A percentile compares a stretch with the other conserved stretches of the same genome.
These are phyloP conservation scores for Hymenochaete sp. DNA, from an alignment of 1,284 basidiomycete species.

Conservation along the genomic window DNA sequence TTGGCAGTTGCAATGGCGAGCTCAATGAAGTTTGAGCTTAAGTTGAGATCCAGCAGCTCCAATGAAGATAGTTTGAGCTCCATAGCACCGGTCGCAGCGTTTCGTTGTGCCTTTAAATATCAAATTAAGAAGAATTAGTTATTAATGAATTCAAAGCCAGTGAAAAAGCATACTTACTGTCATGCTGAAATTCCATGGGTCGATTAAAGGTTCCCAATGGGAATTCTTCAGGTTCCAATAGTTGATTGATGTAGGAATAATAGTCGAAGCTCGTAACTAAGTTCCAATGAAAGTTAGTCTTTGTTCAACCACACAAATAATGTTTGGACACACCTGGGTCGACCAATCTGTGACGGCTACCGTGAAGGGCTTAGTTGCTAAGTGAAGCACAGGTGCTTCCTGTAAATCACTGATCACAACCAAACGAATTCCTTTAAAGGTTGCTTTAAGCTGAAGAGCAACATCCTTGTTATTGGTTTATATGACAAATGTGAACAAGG, in stretches of 20 bases:
- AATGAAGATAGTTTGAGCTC: constrained; percentile 64
- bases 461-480: constrained; percentile 10
- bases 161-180: constrained; percentile 39
- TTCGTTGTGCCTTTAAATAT: constrained; percentile 44
- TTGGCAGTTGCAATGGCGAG: constrained; percentile 70
- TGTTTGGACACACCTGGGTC: constrained; percentile 52
- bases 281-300: not conserved
- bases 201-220: constrained; percentile 99
- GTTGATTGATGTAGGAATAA: constrained; percentile 76
- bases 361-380: constrained; percentile 83
- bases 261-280: constrained; percentile 75
- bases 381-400: constrained; percentile 89
- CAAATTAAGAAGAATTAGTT: constrained; percentile 4
- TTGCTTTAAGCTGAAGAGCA: constrained; percentile 60
- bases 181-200: constrained; percentile 90
- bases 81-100: constrained; percentile 42
- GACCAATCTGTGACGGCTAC: constrained; percentile 90
- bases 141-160: constrained; percentile 1
- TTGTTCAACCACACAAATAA: not conserved
- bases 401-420: constrained; percentile 93
- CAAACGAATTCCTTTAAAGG: constrained; percentile 86
- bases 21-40: constrained; percentile 90
- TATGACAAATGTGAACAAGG: constrained; percentile 7
- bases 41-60: constrained; percentile 85
- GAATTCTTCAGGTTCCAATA: constrained; percentile 98